Percentiles rank a stretch among this genome's conserved stretches.
Conservation (phyloP, 1,139 yeast genomes). For the Yamadazyma kanchanaburiensis region DNA sequence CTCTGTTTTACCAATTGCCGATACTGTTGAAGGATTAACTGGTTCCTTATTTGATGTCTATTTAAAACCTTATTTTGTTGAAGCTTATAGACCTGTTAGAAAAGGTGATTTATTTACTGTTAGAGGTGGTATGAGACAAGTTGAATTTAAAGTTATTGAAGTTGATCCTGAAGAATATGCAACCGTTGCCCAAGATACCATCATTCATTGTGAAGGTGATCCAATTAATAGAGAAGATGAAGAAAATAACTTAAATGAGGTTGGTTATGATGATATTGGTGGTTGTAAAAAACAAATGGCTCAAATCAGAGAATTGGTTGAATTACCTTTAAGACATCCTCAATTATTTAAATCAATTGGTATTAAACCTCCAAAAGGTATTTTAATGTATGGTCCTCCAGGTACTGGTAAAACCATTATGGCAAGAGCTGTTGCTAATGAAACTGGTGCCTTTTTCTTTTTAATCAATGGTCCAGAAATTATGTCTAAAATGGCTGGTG, state of each 20-base stretch:
- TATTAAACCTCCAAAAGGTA: conserved; percentile 96
- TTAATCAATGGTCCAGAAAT: conserved; percentile 99
- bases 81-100: conserved; percentile 97
- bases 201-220: conserved; percentile 98
- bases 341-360: conserved; percentile 95
- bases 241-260: conserved; percentile 92
- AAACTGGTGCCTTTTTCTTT: conserved; percentile 98
- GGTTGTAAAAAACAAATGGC: conserved; percentile 99
- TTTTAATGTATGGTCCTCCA: conserved; percentile 97
- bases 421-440: conserved; percentile 99
- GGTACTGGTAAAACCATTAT: conserved; percentile 98
- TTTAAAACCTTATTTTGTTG: conserved; percentile 96
- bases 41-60: conserved; percentile 97
- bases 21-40: conserved; percentile 95
- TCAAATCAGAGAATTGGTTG: conserved; percentile 95
- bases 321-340: conserved; percentile 94
- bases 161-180: conserved; percentile 98
- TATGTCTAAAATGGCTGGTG: conserved; percentile 99
- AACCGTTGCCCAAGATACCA: conserved; percentile 97
- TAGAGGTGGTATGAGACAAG: conserved; percentile 98
- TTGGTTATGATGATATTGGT: conserved; percentile 98
- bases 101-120: conserved; percentile 96
- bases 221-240: conserved; percentile 99
- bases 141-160: conserved; percentile 96
- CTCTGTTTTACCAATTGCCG: conserved; percentile 96